Conservation (phyloP, 257 asterid genomes). For the Rehmannia glutinosa region DNA sequence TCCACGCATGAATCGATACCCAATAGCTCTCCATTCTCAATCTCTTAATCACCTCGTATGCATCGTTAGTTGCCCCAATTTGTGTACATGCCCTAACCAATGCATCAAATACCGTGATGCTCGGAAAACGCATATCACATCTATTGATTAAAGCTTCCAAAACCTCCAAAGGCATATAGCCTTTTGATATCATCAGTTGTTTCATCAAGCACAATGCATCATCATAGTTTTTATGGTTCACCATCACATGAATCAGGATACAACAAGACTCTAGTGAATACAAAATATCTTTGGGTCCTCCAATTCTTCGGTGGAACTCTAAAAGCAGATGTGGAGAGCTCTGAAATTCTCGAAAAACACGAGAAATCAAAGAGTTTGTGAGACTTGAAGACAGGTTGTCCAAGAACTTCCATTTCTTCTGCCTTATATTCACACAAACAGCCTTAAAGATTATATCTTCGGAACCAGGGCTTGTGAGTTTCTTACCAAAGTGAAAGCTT, state of each 20-base stretch:
- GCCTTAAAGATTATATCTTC: slow-evolving; percentile 64
- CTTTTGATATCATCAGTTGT: slow-evolving; percentile 51
- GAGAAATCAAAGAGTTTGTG: slow-evolving; percentile 37
- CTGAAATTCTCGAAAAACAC: slow-evolving; percentile 55
- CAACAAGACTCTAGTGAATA: slow-evolving; percentile 51
- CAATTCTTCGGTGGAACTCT: slow-evolving; percentile 45
- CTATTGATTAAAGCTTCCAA: slow-evolving; percentile 40
- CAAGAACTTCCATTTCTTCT: slow-evolving; percentile 71
- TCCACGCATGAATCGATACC: slow-evolving; percentile 75
- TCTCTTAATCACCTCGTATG: slow-evolving; percentile 55
- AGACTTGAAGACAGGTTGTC: slow-evolving; percentile 42
- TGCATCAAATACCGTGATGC: slow-evolving; percentile 47
- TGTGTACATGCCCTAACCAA: slow-evolving; percentile 73
- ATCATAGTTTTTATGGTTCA: slow-evolving; percentile 45
- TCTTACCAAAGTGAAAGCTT: slow-evolving; percentile 49
- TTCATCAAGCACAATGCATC: slow-evolving; percentile 61
- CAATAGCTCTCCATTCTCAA: slow-evolving; percentile 29
- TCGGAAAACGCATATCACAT: slow-evolving; percentile 11
- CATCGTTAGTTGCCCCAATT: slow-evolving; percentile 52
- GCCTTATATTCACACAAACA: slow-evolving; percentile 61
- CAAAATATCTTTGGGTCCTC: slow-evolving; percentile 26
- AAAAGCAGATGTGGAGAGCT: slow-evolving; percentile 45
- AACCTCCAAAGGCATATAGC: slow-evolving; percentile 50
- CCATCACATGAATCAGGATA: slow-evolving; percentile 52
- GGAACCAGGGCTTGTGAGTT: slow-evolving; percentile 40